Conservation (phyloP, 2,329 filamentous ascomycete genomes). For the Rhynchosporium secalis region DNA sequence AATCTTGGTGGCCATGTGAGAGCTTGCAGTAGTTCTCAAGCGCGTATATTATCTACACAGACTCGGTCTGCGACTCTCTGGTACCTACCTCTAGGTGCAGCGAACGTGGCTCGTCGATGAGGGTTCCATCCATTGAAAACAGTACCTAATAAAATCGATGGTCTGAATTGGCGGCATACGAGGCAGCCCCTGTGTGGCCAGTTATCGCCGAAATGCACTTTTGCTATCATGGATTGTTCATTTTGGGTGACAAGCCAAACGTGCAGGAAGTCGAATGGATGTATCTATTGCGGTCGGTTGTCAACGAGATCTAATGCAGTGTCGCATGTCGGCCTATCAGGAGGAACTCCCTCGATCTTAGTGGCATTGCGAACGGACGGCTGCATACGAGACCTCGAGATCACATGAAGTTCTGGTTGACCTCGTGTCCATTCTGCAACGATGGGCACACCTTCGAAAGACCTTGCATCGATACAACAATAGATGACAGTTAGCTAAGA, state of each 20-base stretch:
- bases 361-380: neutral
- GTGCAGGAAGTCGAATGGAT: neutral
- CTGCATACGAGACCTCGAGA: slow-evolving; percentile 9
- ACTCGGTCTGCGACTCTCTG: too few relatives aligned
- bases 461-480: neutral
- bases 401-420: neutral
- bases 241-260: neutral
- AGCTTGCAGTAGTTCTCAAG: too few relatives aligned
- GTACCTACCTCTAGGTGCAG: too few relatives aligned
- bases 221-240: neutral
- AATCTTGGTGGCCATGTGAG: too few relatives aligned
- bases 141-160: too few relatives aligned
- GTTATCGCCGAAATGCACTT: neutral
- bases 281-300: neutral
- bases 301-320: neutral
- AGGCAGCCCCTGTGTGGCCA: neutral
- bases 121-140: too few relatives aligned
- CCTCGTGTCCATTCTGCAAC: neutral
- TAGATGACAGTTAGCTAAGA: neutral
- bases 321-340: neutral
- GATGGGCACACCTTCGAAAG: neutral
- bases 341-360: too few relatives aligned
- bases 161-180: neutral
- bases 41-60: too few relatives aligned
- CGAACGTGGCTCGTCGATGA: too few relatives aligned